Base-by-base conservation (phyloP, 331 rosid genomes). In the Rosa hybrid region DNA sequence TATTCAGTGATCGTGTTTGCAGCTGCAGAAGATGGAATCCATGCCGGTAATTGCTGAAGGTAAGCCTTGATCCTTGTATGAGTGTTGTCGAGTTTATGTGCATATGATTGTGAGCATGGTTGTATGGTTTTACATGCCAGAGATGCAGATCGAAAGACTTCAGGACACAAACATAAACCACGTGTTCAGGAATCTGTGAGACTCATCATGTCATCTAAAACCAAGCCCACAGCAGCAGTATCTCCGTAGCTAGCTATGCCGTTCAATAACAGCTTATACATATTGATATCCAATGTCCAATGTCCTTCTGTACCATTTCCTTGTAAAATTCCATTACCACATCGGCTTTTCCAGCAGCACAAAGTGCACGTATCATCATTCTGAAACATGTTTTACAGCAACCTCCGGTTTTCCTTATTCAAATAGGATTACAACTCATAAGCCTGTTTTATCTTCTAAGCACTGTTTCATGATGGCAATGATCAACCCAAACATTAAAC, bases 281-380 rank as follows among this genome's bases (percentile, higher is more conserved):
- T 65, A 77, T 83, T 81, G 63, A 88, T 42, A 85, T 86, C 89
- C 81, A 91, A 86, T 25, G 27, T 46, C 77, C 84, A 82, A 89
- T 74, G 34, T 83, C 94, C 84, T 95, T 87, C 84, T 51, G 75
- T 51, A 84, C 71, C 97, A 90, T 90, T 57, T 92, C 99, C 81
- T 78, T 88, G 86, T 95, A 92, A 83, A 95, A 92, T 80, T 95
- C 98, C 88, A 89, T 82, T 3, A 92, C 98, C 81, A 92, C 81
- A 21, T 95, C 97, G 0, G 91, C 88, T 78, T 89, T 92, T 49
- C 94, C 91, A 14, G 90, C 86, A 71, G 54, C 77, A 82, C 97
- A 92, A 60, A 95, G 94, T 1, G 89, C 68, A 46, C 74, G 78
- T 20, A 92, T 80, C 70, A 92, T 82, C 30, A 80, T 85, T 75